Conservation (phyloP, 2,329 filamentous ascomycete genomes). For the Epichloe aotearoae region DNA sequence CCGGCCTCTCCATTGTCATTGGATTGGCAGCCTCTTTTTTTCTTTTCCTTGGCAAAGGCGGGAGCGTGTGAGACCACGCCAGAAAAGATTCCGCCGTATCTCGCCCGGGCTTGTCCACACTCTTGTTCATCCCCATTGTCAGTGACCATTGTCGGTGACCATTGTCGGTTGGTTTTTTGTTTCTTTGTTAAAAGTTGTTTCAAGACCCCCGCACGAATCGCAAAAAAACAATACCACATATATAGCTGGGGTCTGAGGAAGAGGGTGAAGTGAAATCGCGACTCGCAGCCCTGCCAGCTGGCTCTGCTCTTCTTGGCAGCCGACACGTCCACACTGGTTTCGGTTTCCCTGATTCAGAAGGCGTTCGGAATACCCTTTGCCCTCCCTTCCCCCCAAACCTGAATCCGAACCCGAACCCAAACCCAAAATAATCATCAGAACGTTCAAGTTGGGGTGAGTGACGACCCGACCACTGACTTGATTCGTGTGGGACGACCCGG, state of each 20-base stretch:
- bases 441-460: background rate
- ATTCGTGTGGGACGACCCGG: background rate
- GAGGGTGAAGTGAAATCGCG: background rate
- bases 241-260: background rate
- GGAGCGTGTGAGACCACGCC: background rate
- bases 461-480: background rate
- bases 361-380: background rate
- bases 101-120: background rate
- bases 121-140: background rate
- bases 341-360: background rate
- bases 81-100: background rate
- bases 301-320: background rate
- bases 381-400: background rate
- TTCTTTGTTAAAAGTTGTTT: background rate
- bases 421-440: background rate
- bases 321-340: background rate
- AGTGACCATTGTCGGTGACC: no score
- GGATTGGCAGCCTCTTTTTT: background rate
- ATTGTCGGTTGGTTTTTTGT: background rate
- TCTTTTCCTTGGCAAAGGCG: background rate
- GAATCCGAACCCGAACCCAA: no score
- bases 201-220: background rate
- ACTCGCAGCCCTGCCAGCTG: background rate
- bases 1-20: background rate
- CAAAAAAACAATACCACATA: background rate